Evolutionary conservation across 2,329 filamentous ascomycete species (phyloP).

Genomic region (Ophiostoma novo-ulmi): DNA sequence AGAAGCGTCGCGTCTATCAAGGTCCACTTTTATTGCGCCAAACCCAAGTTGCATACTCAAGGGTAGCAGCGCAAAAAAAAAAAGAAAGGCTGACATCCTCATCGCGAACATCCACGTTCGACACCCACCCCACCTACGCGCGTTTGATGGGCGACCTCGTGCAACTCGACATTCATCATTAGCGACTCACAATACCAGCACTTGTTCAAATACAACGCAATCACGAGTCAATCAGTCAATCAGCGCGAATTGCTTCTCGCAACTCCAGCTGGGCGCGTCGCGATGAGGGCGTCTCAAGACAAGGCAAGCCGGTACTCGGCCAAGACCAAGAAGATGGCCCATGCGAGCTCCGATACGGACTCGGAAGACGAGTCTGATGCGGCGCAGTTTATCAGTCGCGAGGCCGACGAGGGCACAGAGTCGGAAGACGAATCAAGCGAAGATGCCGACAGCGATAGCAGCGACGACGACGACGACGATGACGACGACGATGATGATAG

Average conservation of each 20-base stretch:
- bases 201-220: background rate
- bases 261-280: background rate
- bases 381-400: slow-evolving; percentile 7
- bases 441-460: slow-evolving; percentile 12
- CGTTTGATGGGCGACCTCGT: background rate
- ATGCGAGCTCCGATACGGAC: background rate
- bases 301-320: background rate
- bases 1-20: background rate
- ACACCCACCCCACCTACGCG: background rate
- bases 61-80: slow-evolving; percentile 4
- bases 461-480: slow-evolving; percentile 13
- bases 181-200: background rate
- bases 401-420: background rate
- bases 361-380: background rate
- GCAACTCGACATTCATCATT: background rate
- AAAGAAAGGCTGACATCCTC: background rate
- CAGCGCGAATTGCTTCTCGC: no score
- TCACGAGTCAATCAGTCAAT: background rate
- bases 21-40: background rate
- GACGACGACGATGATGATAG: background rate
- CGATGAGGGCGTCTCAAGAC: background rate
- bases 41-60: background rate
- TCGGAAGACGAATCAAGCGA: background rate
- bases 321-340: background rate
- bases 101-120: background rate